These are phyloP conservation scores for Quercus dentata DNA, from an alignment of 306 rosid genomes.

Conservation along the genomic window DNA sequence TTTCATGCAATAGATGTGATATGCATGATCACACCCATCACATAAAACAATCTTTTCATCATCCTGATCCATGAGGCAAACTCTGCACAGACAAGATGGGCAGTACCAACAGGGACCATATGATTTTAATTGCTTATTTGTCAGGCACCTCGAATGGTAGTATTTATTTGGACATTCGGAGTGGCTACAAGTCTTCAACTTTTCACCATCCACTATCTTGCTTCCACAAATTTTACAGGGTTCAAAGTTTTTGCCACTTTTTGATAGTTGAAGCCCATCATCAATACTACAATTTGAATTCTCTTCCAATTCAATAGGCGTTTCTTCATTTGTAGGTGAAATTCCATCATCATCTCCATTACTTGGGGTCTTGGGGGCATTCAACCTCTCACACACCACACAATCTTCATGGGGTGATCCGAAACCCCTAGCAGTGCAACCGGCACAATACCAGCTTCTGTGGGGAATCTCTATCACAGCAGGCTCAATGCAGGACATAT, in stretches of 20 bases:
- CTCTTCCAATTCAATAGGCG: slow-evolving; percentile 39
- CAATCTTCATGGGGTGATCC: slow-evolving; percentile 70
- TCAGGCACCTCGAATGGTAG: slow-evolving; percentile 81
- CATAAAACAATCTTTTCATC: slow-evolving; percentile 74
- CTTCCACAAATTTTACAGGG: slow-evolving; percentile 65
- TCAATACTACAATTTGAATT: slow-evolving; percentile 43
- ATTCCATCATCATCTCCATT: slow-evolving; percentile 37
- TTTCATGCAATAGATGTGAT: slow-evolving; percentile 79
- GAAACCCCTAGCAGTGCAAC: slow-evolving; percentile 55
- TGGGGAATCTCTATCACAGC: slow-evolving; percentile 74
- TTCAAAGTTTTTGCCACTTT: background rate
- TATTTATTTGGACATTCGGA: slow-evolving; percentile 43
- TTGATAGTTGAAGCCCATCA: slow-evolving; percentile 38
- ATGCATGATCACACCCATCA: slow-evolving; percentile 93
- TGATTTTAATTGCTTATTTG: slow-evolving; percentile 50
- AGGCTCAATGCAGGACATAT: slow-evolving; percentile 81
- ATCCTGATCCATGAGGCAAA: slow-evolving; percentile 61
- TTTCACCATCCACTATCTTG: slow-evolving; percentile 40
- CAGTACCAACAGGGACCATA: slow-evolving; percentile 73
- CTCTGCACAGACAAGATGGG: slow-evolving; percentile 88
- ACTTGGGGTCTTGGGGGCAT: slow-evolving; percentile 28
- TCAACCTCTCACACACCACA: slow-evolving; percentile 73
- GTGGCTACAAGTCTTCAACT: slow-evolving; percentile 53
- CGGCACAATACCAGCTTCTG: slow-evolving; percentile 82
- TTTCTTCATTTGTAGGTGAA: slow-evolving; percentile 42